These are phyloP conservation scores for Globisporangium takayamanum DNA, from an alignment of 352 stramenopile genomes.

Conservation along the genomic window DNA sequence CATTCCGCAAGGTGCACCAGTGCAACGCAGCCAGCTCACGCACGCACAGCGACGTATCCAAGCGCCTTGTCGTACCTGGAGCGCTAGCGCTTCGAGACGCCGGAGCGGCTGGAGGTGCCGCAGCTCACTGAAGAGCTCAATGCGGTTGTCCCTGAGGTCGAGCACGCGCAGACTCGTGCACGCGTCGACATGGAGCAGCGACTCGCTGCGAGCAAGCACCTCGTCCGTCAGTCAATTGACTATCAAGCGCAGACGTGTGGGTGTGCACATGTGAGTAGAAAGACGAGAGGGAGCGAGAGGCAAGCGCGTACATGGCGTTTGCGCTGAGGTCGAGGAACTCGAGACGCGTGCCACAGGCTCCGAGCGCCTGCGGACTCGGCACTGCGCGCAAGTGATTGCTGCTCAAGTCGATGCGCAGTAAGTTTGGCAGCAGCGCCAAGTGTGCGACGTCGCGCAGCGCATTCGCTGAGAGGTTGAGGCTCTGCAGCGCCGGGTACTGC, in stretches of 20 bases:
- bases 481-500: constrained; percentile 54
- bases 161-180: constrained; percentile 32
- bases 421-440: constrained; percentile 39
- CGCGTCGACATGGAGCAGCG: constrained; percentile 24
- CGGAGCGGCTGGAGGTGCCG: constrained; percentile 38
- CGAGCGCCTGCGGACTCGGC: constrained; percentile 26
- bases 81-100: constrained; percentile 30
- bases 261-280: background rate
- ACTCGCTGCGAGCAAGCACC: constrained; percentile 23
- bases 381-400: constrained; percentile 37
- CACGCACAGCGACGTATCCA: background rate
- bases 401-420: constrained; percentile 58
- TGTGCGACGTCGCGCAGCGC: constrained; percentile 40
- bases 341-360: constrained; percentile 23
- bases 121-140: constrained; percentile 52
- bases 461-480: constrained; percentile 56
- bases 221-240: background rate
- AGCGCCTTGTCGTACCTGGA: constrained; percentile 20
- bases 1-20: background rate
- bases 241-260: background rate
- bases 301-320: constrained; percentile 41
- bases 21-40: background rate
- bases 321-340: constrained; percentile 40
- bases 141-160: constrained; percentile 34
- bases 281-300: background rate